A percentile compares a stretch with the other conserved stretches of the same genome.
Evolutionary conservation across 2,329 filamentous ascomycete species (phyloP).

Genomic region (Venturia aucupariae): DNA sequence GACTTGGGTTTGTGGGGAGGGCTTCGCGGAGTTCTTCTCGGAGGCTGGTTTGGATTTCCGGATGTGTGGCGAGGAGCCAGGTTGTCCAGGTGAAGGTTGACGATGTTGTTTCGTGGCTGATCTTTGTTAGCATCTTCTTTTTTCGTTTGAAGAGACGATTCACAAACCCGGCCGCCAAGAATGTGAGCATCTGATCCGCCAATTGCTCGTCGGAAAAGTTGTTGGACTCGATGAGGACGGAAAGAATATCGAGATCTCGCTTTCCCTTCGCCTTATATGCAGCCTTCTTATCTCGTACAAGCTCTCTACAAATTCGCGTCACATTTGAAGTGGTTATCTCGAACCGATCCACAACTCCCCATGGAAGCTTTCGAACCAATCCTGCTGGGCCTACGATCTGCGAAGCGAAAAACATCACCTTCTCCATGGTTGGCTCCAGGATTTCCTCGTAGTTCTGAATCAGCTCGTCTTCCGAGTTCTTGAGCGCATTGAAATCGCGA

Average conservation of each 20-base stretch:
- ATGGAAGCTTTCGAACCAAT: constrained; percentile 36
- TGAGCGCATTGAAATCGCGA: constrained; percentile 33
- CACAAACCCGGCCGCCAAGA: constrained; percentile 44
- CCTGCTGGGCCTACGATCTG: constrained; percentile 30
- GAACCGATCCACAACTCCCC: constrained; percentile 37
- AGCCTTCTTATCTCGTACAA: constrained; percentile 40
- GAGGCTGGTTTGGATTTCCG: constrained; percentile 55
- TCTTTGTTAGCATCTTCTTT: background rate
- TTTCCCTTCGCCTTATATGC: constrained; percentile 27
- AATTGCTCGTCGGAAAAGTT: constrained; percentile 45
- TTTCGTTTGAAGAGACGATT: background rate
- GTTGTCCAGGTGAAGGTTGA: constrained; percentile 66
- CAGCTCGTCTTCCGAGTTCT: constrained; percentile 34
- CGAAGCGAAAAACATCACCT: constrained; percentile 35
- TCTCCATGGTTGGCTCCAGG: constrained; percentile 38
- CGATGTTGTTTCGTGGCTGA: constrained; percentile 65
- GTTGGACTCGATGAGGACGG: constrained; percentile 42
- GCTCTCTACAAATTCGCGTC: constrained; percentile 32
- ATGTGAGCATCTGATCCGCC: constrained; percentile 47
- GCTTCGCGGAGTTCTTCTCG: constrained; percentile 56
- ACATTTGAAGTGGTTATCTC: constrained; percentile 24
- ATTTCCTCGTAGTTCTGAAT: constrained; percentile 35
- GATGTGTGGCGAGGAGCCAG: constrained; percentile 59
- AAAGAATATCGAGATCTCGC: constrained; percentile 34
- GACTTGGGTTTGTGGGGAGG: constrained; percentile 30